A percentile compares a stretch with the other conserved stretches of the same genome.
These are phyloP conservation scores for Cutaneotrichosporon sp. DNA, from an alignment of 1,284 basidiomycete genomes.

Conservation along the genomic window DNA sequence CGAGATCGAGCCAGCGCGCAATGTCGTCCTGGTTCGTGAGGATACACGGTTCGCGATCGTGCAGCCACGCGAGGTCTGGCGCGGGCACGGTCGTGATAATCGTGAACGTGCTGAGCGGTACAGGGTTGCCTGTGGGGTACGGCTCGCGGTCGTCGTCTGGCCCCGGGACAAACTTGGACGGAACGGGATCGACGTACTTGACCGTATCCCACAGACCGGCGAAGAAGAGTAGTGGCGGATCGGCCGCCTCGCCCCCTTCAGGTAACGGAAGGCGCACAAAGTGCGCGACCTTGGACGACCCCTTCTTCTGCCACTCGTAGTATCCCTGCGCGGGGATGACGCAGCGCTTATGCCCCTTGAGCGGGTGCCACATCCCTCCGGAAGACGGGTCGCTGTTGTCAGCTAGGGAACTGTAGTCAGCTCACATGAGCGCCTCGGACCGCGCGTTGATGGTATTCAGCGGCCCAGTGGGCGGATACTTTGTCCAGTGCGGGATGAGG, in stretches of 20 bases:
- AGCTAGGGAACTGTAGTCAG: not conserved
- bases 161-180: conserved; percentile 21
- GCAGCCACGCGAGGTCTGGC: conserved; percentile 67
- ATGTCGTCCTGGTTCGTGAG: conserved; percentile 61
- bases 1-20: conserved; percentile 70
- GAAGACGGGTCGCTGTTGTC: conserved; percentile 37
- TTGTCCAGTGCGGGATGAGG: conserved; percentile 76
- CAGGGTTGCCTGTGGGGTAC: conserved; percentile 51
- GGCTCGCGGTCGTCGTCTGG: conserved; percentile 32
- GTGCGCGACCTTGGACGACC: conserved; percentile 69
- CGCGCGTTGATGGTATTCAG: conserved; percentile 86
- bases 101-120: conserved; percentile 73
- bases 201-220: conserved; percentile 82
- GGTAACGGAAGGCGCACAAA: conserved; percentile 60
- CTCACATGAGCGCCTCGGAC: conserved; percentile 70
- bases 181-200: conserved; percentile 47
- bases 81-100: conserved; percentile 79
- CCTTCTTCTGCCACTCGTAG: conserved; percentile 85
- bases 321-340: conserved; percentile 76
- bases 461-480: conserved; percentile 59
- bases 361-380: conserved; percentile 70
- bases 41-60: conserved; percentile 89
- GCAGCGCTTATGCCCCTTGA: conserved; percentile 74
- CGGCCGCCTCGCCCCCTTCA: conserved; percentile 46
- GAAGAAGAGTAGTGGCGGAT: conserved; percentile 67